Conservation (phyloP, 2,329 filamentous ascomycete species). For the Dryadomyces quercivorus region DNA sequence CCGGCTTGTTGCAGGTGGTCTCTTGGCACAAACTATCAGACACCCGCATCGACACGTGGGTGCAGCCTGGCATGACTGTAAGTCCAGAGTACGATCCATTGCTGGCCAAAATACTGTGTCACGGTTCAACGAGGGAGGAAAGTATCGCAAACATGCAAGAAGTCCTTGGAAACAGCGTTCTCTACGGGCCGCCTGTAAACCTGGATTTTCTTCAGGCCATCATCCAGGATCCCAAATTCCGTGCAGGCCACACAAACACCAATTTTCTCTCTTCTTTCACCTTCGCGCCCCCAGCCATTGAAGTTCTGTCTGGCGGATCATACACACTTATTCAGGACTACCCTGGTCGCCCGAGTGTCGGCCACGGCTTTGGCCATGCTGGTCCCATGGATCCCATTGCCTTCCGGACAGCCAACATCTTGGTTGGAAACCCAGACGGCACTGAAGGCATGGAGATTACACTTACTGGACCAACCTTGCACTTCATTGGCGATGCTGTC, state of each 20-base stretch:
- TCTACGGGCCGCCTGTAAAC: conserved; percentile 40
- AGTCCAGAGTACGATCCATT: conserved; percentile 37
- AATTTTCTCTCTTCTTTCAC: conserved; percentile 40
- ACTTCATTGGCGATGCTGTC: conserved; percentile 39
- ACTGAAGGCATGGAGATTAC: conserved; percentile 49
- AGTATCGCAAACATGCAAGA: conserved; percentile 29
- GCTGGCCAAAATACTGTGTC: conserved; percentile 46
- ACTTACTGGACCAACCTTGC: conserved; percentile 43
- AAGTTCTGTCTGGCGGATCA: conserved; percentile 18
- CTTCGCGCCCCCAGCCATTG: conserved; percentile 37
- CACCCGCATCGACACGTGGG: conserved; percentile 51
- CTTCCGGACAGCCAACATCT: conserved; percentile 43
- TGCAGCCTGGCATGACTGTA: conserved; percentile 42
- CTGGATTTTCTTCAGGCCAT: conserved; percentile 41
- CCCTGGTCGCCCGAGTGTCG: conserved; percentile 41
- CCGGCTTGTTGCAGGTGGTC: conserved; percentile 45
- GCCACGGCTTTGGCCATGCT: conserved; percentile 44
- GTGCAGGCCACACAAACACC: conserved; percentile 40
- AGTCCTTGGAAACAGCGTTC: not conserved
- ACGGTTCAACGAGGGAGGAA: conserved; percentile 24
- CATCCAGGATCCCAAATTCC: conserved; percentile 31
- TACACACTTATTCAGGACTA: conserved; percentile 25
- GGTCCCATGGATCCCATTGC: conserved; percentile 52
- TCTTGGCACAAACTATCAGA: conserved; percentile 35
- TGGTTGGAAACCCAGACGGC: conserved; percentile 41